A percentile compares a stretch with the other conserved stretches of the same genome.
Conservation (phyloP, 805 yeast genomes). For the Sugiyamaella lignohabitans region DNA sequence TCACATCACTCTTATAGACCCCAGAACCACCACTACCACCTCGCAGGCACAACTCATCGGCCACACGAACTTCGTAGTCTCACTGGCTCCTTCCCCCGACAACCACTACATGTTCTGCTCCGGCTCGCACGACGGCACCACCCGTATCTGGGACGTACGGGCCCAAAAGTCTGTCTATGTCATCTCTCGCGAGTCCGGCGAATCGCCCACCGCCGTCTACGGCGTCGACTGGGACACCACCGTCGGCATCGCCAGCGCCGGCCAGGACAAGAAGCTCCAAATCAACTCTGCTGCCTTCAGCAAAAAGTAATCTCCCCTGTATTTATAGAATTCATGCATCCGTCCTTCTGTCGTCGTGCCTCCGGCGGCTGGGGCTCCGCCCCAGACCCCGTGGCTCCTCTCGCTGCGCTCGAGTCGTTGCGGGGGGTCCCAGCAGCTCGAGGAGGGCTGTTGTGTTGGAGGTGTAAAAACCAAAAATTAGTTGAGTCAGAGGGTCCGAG, state of each 20-base stretch:
- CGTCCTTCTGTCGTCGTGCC: not conserved
- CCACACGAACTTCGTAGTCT: constrained; percentile 85
- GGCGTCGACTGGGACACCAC: constrained; percentile 77
- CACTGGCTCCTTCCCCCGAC: constrained; percentile 65
- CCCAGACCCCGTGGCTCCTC: not conserved
- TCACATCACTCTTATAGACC: constrained; percentile 90
- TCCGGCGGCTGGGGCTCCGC: not conserved
- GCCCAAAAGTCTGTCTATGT: constrained; percentile 78
- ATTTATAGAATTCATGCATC: too few species aligned
- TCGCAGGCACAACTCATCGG: constrained; percentile 72
- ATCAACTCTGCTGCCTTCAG: constrained; percentile 42
- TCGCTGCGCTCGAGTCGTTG: too few species aligned
- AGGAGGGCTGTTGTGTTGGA: too few species aligned
- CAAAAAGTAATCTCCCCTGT: constrained; percentile 4
- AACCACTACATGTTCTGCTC: constrained; percentile 79
- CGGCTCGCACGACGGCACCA: constrained; percentile 95
- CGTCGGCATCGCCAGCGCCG: constrained; percentile 86
- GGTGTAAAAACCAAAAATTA: too few species aligned
- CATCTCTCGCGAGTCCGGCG: constrained; percentile 59
- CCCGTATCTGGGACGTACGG: constrained; percentile 91
- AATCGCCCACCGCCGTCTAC: constrained; percentile 58
- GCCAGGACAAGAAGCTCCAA: constrained; percentile 88
- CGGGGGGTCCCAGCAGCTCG: too few species aligned
- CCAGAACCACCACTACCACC: constrained; percentile 56
- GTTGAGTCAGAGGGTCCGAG: too few species aligned